Conservation (phyloP, 805 yeast genomes). For the Ogataea sp. region DNA sequence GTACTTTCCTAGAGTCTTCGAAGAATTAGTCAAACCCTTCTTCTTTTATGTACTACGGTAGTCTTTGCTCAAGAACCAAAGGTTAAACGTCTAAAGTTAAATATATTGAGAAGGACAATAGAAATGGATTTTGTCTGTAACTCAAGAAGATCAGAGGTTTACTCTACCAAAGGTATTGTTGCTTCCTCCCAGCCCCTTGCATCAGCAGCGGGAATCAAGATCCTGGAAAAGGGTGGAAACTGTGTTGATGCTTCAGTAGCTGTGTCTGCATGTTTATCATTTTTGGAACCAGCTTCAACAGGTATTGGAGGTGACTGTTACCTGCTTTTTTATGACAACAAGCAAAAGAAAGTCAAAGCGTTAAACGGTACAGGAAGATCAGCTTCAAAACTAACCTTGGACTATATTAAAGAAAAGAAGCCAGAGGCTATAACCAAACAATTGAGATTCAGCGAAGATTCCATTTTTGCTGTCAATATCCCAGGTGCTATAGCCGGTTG, state of each 20-base stretch:
- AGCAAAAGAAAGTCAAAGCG: slow-evolving; percentile 47
- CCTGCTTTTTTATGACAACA: slow-evolving; percentile 46
- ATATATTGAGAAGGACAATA: too few relatives aligned
- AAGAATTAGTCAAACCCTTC: too few relatives aligned
- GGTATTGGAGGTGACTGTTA: slow-evolving; percentile 69
- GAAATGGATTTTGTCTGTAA: slow-evolving; percentile 7
- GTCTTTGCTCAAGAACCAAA: too few relatives aligned
- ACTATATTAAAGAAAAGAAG: slow-evolving; percentile 31
- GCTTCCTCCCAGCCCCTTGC: slow-evolving; percentile 75
- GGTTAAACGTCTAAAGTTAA: too few relatives aligned
- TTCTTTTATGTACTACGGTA: too few relatives aligned
- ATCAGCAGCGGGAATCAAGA: slow-evolving; percentile 60
- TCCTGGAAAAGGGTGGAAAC: slow-evolving; percentile 67
- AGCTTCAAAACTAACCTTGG: slow-evolving; percentile 41
- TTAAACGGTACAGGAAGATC: slow-evolving; percentile 73
- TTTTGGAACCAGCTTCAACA: slow-evolving; percentile 51
- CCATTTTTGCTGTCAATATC: slow-evolving; percentile 57
- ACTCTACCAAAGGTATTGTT: slow-evolving; percentile 65
- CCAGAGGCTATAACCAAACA: slow-evolving; percentile 36
- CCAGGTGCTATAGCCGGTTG: slow-evolving; percentile 82
- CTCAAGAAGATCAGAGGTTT: slow-evolving; percentile 68
- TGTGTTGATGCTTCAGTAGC: slow-evolving; percentile 61
- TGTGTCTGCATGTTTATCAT: slow-evolving; percentile 45
- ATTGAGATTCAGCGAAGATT: slow-evolving; percentile 39
- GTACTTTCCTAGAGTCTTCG: too few relatives aligned